These are phyloP conservation scores for Corymbia citriodora DNA, from an alignment of 441 rosid species.

Conservation along the genomic window DNA sequence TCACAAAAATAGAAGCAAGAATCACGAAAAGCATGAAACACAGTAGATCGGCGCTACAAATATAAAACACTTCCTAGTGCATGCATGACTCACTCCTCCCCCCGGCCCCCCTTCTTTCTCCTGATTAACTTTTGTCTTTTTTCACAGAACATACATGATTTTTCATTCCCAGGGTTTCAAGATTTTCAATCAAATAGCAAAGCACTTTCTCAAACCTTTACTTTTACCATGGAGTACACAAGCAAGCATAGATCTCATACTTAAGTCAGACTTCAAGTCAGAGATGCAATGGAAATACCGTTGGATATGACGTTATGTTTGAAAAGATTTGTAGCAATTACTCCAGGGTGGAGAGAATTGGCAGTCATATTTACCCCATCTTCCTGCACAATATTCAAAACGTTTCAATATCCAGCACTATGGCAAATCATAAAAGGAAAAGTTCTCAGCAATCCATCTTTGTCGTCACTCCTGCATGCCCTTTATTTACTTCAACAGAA, in stretches of 20 bases:
- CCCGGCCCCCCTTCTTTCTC: neutral
- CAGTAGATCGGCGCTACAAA: neutral
- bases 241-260: neutral
- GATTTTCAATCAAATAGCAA: neutral
- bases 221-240: neutral
- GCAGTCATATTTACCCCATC: conserved; percentile 57
- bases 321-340: conserved; percentile 46
- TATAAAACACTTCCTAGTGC: neutral
- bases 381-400: conserved; percentile 23
- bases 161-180: neutral
- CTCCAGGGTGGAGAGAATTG: conserved; percentile 61
- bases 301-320: conserved; percentile 2
- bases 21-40: neutral
- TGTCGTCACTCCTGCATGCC: neutral
- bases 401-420: neutral
- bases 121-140: neutral
- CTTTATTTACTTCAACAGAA: neutral
- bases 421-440: neutral
- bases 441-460: neutral
- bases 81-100: neutral
- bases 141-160: neutral
- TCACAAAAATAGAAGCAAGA: neutral
- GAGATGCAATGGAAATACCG: neutral
- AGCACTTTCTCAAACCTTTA: neutral
- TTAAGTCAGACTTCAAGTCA: neutral